Base-by-base conservation (phyloP, 805 yeast species). In the Metschnikowia peoriensis region DNA sequence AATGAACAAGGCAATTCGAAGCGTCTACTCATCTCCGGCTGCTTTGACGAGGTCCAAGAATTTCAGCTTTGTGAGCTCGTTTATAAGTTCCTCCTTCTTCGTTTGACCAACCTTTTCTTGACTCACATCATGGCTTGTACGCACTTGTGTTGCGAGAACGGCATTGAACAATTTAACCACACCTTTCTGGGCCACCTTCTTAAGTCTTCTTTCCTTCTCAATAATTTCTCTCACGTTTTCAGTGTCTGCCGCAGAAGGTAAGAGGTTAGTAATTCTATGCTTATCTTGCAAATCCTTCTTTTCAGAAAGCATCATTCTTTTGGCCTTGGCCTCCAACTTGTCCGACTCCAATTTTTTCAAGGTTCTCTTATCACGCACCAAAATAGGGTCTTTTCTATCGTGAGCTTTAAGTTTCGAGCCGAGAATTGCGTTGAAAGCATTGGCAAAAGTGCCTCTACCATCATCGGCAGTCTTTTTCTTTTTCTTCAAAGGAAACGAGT, bases 351-450 rank as follows among this genome's bases (percentile, higher is more conserved):
- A 78, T 59, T 88, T 85, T 70, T 85, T 86, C 47, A 84, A 55
- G 0, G 85, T 80, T 41, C 79, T 76, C 59, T 86, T 88, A 63
- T 88, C 88, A 70, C 98, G 84, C 7, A 93, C 92, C 71, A 93
- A 78, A 51, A 93, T 89, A 2, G 99, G 99, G 66, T 92, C 96
- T 43, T 80, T 80, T 64, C 97, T 79, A 64, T 88, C 90, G 62
- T 93, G 88, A 0, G 97, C 96, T 67, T 94, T 94, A 59, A 93
- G 76, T 62, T 83, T 85, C 1, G 98, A 89, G 6, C 87, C 88
- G 47, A 93, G 72, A 61, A 93, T 87, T 14, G 96, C 94, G 59
- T 75, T 83, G 64, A 94, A 83, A 0, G 98, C 98, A 50, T 71
- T 78, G 16, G 96, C 89, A 64, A 94, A 93, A 1, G 83, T 77